Base-by-base conservation (phyloP, 805 yeast species). In the Blastobotrys robertii region DNA sequence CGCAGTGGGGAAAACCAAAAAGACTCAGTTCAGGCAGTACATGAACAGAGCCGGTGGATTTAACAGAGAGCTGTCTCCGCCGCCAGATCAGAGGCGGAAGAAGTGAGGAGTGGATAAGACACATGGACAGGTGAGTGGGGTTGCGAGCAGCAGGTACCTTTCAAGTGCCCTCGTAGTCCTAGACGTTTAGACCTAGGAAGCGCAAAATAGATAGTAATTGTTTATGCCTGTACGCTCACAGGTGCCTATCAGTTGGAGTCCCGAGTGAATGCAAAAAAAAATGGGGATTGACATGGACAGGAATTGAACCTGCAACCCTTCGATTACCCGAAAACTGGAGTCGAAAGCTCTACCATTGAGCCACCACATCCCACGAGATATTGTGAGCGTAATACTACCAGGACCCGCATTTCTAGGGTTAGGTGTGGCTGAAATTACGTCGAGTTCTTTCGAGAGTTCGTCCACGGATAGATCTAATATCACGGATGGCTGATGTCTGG, bases 301-400 rank as follows among this genome's bases (percentile, higher is more conserved):
- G 84, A 78, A 76, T 78, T 74, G 84, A 78, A 78, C 84, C 83
- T 78, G 84, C 84, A 78, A 74, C 84, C 84, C 76, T 77, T 76
- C 78, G 84, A 77, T 77, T 19, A 19, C 25, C 4, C 25, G 25
- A 19, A 19, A 19, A 51, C 74, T 76, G 81, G 81, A 76, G 77
- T 76, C 81, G 77, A 76, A 76, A 74, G 81, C 81, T 76, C 81
- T 76, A 76, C 81, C 81, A 76, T 76, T 76, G 81, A 76, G 81
- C 81, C 81, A 76, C 78, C 76, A 19, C 25, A 19, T 19, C 25
- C 25, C 25, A 19, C 25, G 25, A 19, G 25, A 19, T 4, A 19
- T 19, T 4, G 25, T 19, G 6, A 4, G 6, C 25, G 6, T 6
- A 19, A 19, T 19, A 19, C 4, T 4, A 19, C 25, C 6, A 19